These are phyloP conservation scores for Lactarius pseudohatsudake DNA, from an alignment of 768 basidiomycete genomes.

Conservation along the genomic window DNA sequence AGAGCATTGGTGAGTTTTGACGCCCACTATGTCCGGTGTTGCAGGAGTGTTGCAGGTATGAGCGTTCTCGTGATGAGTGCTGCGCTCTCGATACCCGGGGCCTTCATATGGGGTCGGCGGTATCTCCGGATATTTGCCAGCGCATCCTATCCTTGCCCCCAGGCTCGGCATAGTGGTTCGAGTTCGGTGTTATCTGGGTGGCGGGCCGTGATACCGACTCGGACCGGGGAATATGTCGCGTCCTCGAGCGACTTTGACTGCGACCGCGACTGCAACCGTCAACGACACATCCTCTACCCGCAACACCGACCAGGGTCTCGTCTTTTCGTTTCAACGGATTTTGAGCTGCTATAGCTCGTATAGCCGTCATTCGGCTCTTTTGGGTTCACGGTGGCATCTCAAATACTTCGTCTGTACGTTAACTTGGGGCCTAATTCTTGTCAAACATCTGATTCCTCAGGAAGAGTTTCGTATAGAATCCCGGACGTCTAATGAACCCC, in stretches of 20 bases:
- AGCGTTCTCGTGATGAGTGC: no score
- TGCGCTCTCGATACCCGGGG: no score
- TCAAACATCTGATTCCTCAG: not conserved
- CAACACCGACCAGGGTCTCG: not conserved
- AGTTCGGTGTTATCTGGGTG: no score
- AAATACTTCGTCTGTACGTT: not conserved
- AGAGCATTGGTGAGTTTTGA: no score
- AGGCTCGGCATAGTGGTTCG: no score
- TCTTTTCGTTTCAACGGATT: not conserved
- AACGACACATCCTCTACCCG: not conserved
- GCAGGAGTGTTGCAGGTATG: no score
- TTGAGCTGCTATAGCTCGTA: not conserved
- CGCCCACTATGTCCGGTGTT: no score
- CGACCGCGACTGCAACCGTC: not conserved
- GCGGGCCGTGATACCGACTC: not conserved
- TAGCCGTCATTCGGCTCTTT: not conserved
- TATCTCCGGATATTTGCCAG: no score
- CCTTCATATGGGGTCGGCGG: no score
- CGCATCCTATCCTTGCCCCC: no score
- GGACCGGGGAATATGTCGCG: not conserved
- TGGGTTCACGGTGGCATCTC: not conserved
- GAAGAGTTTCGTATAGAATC: not conserved
- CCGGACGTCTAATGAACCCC: slow-evolving; percentile 5
- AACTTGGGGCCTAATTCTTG: not conserved
- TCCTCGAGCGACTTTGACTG: not conserved